Conservation (phyloP, 2,329 filamentous ascomycete genomes). For the Diaporthe nobilis region DNA sequence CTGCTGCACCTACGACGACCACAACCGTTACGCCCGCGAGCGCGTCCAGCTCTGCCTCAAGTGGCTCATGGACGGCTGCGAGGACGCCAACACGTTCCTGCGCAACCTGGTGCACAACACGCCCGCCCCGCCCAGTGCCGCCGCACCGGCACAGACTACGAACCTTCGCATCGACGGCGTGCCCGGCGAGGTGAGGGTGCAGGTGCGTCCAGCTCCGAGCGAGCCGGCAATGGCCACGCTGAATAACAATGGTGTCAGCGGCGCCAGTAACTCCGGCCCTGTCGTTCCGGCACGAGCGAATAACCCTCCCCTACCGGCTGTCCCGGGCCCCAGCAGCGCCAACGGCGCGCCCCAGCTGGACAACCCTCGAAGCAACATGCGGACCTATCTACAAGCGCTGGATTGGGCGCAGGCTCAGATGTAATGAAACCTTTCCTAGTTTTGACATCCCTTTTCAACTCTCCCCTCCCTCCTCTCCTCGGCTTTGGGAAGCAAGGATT, state of each 20-base stretch:
- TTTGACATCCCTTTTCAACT: not conserved
- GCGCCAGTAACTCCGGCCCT: slow-evolving; percentile 7
- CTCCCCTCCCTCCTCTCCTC: not conserved
- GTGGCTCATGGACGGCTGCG: slow-evolving; percentile 82
- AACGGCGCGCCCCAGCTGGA: slow-evolving; percentile 22
- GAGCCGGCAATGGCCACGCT: slow-evolving; percentile 39
- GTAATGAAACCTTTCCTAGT: not conserved
- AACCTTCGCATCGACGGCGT: slow-evolving; percentile 69
- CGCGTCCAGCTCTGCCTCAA: slow-evolving; percentile 91
- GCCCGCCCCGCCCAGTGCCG: slow-evolving; percentile 53
- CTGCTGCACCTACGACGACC: slow-evolving; percentile 91
- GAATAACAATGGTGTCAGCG: slow-evolving; percentile 31
- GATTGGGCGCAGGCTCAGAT: slow-evolving; percentile 42
- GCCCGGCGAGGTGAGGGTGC: slow-evolving; percentile 69
- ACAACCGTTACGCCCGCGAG: slow-evolving; percentile 95
- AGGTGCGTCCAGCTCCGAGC: slow-evolving; percentile 55
- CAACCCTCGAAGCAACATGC: slow-evolving; percentile 39
- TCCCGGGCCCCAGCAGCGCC: slow-evolving; percentile 32
- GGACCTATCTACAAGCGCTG: slow-evolving; percentile 38
- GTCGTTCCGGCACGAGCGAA: slow-evolving; percentile 20
- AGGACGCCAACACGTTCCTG: slow-evolving; percentile 80
- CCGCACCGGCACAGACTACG: slow-evolving; percentile 49
- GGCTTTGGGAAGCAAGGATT: not conserved
- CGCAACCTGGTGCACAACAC: slow-evolving; percentile 70
- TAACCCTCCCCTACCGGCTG: slow-evolving; percentile 10